Base-by-base conservation (phyloP, 768 basidiomycete genomes). In the Sutorius australiensis region DNA sequence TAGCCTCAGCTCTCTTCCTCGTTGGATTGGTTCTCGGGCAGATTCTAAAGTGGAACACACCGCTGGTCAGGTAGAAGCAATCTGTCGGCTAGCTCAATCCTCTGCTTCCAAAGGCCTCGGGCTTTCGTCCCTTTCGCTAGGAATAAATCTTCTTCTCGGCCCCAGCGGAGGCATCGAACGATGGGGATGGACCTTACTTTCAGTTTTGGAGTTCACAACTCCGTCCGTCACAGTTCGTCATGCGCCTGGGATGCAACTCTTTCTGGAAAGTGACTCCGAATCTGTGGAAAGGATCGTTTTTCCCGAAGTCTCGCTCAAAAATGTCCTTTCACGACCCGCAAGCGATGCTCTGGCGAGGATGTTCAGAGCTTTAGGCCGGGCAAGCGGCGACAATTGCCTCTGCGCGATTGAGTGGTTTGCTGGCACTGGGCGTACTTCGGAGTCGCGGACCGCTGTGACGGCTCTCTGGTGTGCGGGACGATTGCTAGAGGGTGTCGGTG, bases 181-280 rank as follows among this genome's bases (percentile, higher is more conserved):
- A 67, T 98, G 94, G 95, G 90, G 92, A 5, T 93, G 89, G 87
- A 80, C 81, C 44, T 64, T 99, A 5, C 76, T 98, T 28, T 80
- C 82, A 0, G 89, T 87, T n/a, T 72, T 98, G 36, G 86, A 92
- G 59, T 82, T 98, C 51, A 72, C 67, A 3, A 74, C 76, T 56
- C 87, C 79, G n/a, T 68, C 74, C 8, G 67, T 82, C 46, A 68
- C 74, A 6, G 65, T 80, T 11, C 75, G 80, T 13, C 71, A 74
- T 50, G 69, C 76, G 3, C 77, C 83, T 5, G 67, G 74, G 3
- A 79, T 78, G 0, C 82, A 79, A 50, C 70, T 83, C 19, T 74
- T 82, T 68, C 74, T 90, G 11, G 86, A 88, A 63, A 60, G 47
- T 33, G 76, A 73, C 50, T 66, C 77, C 41, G 70, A 73, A 1